These are phyloP conservation scores for Microcyclospora tardicrescens DNA, from an alignment of 2,329 filamentous ascomycete species.

Conservation along the genomic window DNA sequence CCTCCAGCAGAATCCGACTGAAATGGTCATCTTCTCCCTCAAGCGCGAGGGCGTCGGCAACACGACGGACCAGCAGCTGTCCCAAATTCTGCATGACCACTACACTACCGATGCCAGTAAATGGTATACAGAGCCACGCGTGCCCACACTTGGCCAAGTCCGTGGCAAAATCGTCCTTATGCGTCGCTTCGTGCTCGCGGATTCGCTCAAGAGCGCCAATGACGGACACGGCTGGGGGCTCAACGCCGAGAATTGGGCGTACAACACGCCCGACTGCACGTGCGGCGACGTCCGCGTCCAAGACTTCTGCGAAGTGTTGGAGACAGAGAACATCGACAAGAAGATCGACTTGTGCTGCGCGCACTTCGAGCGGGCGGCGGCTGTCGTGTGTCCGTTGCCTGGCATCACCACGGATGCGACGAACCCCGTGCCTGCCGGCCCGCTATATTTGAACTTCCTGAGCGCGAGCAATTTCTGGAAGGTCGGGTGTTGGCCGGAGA, in stretches of 20 bases:
- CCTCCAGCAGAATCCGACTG: constrained; percentile 61
- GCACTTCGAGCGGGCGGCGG: constrained; percentile 59
- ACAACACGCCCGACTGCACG: constrained; percentile 70
- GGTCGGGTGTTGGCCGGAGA: constrained; percentile 81
- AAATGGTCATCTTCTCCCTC: constrained; percentile 73
- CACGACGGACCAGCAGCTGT: constrained; percentile 66
- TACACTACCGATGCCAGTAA: constrained; percentile 47
- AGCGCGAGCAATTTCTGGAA: constrained; percentile 93
- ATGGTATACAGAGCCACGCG: constrained; percentile 68
- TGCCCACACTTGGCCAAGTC: constrained; percentile 66
- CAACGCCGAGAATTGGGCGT: constrained; percentile 59
- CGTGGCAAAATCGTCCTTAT: constrained; percentile 76
- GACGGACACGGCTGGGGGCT: constrained; percentile 44
- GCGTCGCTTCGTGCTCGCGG: constrained; percentile 57
- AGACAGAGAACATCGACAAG: constrained; percentile 60
- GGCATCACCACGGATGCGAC: constrained; percentile 26
- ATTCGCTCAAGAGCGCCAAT: constrained; percentile 40
- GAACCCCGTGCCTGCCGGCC: constrained; percentile 36
- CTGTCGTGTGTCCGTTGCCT: constrained; percentile 24
- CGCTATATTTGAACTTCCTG: constrained; percentile 82
- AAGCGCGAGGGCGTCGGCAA: constrained; percentile 84
- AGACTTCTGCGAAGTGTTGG: constrained; percentile 83
- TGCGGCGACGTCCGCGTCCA: constrained; percentile 72
- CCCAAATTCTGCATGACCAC: constrained; percentile 56
- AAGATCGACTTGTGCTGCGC: constrained; percentile 65